Base-by-base conservation (phyloP, 2,329 filamentous ascomycete species). In the Emericellopsis atlantica region DNA sequence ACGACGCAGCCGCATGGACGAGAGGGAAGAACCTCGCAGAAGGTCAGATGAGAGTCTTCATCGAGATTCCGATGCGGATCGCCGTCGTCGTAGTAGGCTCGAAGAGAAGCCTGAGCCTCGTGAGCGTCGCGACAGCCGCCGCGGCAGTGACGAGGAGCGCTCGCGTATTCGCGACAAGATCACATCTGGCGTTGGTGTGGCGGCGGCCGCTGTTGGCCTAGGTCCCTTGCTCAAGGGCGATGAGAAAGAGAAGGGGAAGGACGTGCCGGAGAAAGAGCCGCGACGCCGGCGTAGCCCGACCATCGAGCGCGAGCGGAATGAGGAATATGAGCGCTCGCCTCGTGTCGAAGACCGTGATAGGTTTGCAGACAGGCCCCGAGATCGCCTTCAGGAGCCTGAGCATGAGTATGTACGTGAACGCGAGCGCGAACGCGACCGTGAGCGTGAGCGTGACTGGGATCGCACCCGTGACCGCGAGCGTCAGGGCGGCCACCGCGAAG, bases 121-220 rank as follows among this genome's bases (percentile, higher is more conserved):
- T 22, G 57, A 60, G 32, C 51, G 47, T 26, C 50, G 52, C 18
- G 58, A 56, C 31, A 53, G 51, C 41, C 55, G 53, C 41, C 53
- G 46, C 37, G 42, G 47, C 7, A 51, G 54, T 4, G 56, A 60
- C 9, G 53, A 55, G 2, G 63, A 65, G 8, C 62, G 58, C 18
- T 60, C 61, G 36, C 64, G 64, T 39, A 51, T 66, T 29, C 64
- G 67, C 32, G 70, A 74, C 37, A 73, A 69, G 45, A 55, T 72
- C 21, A 58, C 60, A 8, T 56, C 64, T 6, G 70, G 70, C 1
- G 54, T 74, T 4, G 64, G 69, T 26, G 61, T 67, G 15, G 67
- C 66, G 24, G 69, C 69, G 6, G 65, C 66, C 4, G 64, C 70
- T 4, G 59, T 73, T 15, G 69, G 67, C 29, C 57, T 71, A 10